phyloP scores from a whole-genome alignment of 495 filamentous ascomycete species.

The Penicillium longicatenatum region DNA sequence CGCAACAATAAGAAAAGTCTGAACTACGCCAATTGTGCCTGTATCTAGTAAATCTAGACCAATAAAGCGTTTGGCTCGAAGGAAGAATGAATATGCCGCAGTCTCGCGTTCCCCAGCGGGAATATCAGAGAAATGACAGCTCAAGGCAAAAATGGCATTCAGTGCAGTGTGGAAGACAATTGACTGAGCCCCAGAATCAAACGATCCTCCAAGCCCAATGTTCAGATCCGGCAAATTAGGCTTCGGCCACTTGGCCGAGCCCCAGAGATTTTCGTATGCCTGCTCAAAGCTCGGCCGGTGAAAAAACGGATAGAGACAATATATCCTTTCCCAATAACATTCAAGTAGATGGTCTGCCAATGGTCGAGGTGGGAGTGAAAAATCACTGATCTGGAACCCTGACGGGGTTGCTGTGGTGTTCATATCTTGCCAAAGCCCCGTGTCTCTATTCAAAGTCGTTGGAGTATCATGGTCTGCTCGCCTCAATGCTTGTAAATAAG shows the following conservation, averaged over 20 bases:
- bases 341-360: constrained; percentile 48
- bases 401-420: constrained; percentile 12
- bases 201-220: constrained; percentile 43
- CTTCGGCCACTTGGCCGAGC: constrained; percentile 24
- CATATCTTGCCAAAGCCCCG: constrained; percentile 27
- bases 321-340: constrained; percentile 43
- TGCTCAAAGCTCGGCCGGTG: constrained; percentile 45
- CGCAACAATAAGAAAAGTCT: constrained; percentile 46
- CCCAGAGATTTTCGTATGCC: constrained; percentile 48
- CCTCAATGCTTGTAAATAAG: constrained; percentile 21
- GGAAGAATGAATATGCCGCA: constrained; percentile 45
- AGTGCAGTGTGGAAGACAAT: constrained; percentile 48
- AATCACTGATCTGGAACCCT: constrained; percentile 31
- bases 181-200: constrained; percentile 40
- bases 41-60: constrained; percentile 48
- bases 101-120: constrained; percentile 35
- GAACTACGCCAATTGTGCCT: constrained; percentile 46
- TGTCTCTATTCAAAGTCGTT: constrained; percentile 9
- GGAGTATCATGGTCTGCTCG: constrained; percentile 7
- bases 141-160: constrained; percentile 48
- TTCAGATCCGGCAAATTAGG: constrained; percentile 25
- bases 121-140: constrained; percentile 48
- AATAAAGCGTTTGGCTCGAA: constrained; percentile 45
- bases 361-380: constrained; percentile 41
- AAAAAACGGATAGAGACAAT: constrained; percentile 49